Conservation (phyloP, 2,329 filamentous ascomycete genomes). For the Claviceps sorghi region DNA sequence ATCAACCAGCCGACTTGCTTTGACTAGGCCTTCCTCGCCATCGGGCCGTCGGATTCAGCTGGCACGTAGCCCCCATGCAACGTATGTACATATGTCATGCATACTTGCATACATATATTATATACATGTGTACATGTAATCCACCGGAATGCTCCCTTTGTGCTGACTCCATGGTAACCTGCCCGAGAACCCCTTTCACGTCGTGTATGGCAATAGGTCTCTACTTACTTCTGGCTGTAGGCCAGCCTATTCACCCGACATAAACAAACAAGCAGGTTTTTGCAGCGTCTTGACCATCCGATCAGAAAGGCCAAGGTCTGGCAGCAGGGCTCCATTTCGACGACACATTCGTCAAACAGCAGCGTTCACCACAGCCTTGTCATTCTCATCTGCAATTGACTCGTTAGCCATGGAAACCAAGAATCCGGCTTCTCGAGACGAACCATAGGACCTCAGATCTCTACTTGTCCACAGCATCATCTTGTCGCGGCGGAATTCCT, state of each 20-base stretch:
- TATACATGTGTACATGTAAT: too few relatives aligned
- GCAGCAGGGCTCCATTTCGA: too few relatives aligned
- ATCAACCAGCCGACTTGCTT: too few relatives aligned
- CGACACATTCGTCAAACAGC: not conserved
- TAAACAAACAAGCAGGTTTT: not conserved
- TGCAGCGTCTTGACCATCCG: not conserved
- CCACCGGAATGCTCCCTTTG: not conserved
- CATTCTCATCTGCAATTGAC: constrained; percentile 10
- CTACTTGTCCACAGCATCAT: constrained; percentile 39
- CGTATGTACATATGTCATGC: not conserved
- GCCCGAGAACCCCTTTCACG: not conserved
- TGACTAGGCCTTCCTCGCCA: too few relatives aligned
- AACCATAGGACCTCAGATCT: constrained; percentile 27
- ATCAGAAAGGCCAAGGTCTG: not conserved
- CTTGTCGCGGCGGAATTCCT: constrained; percentile 67
- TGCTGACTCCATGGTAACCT: not conserved
- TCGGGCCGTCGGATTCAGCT: too few relatives aligned
- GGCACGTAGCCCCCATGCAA: not conserved
- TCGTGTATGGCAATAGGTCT: not conserved
- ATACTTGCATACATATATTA: not conserved
- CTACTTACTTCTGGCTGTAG: not conserved
- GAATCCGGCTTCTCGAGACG: constrained; percentile 12
- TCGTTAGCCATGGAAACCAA: not conserved
- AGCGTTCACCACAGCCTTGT: constrained; percentile 6
- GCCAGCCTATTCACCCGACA: not conserved